phyloP scores from a whole-genome alignment of 257 asterid species.

The Eucommia ulmoides region DNA sequence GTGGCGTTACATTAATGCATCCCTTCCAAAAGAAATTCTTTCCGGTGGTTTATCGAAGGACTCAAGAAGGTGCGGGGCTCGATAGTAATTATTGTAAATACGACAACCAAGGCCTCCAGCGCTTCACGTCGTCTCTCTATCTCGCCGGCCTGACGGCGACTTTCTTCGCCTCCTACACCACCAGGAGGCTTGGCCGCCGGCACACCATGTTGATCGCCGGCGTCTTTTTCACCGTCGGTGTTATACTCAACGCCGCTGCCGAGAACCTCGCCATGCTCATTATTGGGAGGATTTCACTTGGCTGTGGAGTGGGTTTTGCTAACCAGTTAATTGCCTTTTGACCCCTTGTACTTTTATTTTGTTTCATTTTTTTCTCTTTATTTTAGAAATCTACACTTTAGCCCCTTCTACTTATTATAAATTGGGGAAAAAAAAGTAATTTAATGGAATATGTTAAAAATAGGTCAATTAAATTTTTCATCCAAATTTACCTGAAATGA shows the following conservation, averaged over 20 bases:
- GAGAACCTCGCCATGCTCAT: slow-evolving; percentile 86
- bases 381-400: too few species aligned
- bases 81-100: slow-evolving; percentile 84
- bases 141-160: slow-evolving; percentile 75
- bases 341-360: too few species aligned
- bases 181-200: slow-evolving; percentile 58
- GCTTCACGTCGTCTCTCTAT: slow-evolving; percentile 81
- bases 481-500: too few species aligned
- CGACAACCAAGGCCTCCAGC: slow-evolving; percentile 72
- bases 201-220: slow-evolving; percentile 80
- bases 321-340: too few species aligned
- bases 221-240: slow-evolving; percentile 49
- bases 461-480: too few species aligned
- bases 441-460: too few species aligned
- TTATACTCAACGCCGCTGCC: slow-evolving; percentile 59
- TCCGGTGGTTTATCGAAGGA: slow-evolving; percentile 41
- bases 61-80: slow-evolving; percentile 7
- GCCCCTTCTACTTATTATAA: too few species aligned
- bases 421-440: too few species aligned
- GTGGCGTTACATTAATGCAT: slow-evolving; percentile 71
- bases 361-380: too few species aligned
- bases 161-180: slow-evolving; percentile 83
- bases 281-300: slow-evolving; percentile 69
- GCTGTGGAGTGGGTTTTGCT: slow-evolving; percentile 88
- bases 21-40: slow-evolving; percentile 61